Conservation (phyloP, 495 filamentous ascomycete genomes). For the Pyrenopolyporus hunteri region DNA sequence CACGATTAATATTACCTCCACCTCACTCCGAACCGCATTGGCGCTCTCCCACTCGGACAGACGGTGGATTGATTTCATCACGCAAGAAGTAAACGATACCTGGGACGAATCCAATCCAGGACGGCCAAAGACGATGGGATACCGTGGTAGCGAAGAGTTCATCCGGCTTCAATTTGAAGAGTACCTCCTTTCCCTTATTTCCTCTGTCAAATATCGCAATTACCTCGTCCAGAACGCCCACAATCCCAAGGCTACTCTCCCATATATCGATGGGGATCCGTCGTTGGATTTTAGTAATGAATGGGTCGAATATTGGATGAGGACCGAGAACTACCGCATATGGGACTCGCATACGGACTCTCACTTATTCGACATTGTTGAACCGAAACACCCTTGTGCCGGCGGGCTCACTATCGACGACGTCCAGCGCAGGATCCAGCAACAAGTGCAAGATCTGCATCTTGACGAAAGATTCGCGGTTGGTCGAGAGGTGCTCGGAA, state of each 20-base stretch:
- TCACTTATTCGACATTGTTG: slow-evolving; percentile 91
- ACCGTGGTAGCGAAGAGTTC: slow-evolving; percentile 96
- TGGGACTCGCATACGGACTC: slow-evolving; percentile 77
- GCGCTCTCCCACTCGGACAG: slow-evolving; percentile 83
- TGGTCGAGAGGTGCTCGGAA: slow-evolving; percentile 76
- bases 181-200: slow-evolving; percentile 87
- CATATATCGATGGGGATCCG: slow-evolving; percentile 83
- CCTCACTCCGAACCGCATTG: slow-evolving; percentile 78
- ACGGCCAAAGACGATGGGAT: slow-evolving; percentile 90
- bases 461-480: slow-evolving; percentile 82
- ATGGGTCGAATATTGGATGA: slow-evolving; percentile 79
- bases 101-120: slow-evolving; percentile 93
- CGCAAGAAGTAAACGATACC: slow-evolving; percentile 90
- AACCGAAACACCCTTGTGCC: slow-evolving; percentile 90
- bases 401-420: slow-evolving; percentile 96
- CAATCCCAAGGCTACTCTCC: slow-evolving; percentile 63
- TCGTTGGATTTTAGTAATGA: slow-evolving; percentile 78
- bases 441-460: slow-evolving; percentile 87
- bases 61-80: slow-evolving; percentile 95
- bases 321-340: slow-evolving; percentile 86
- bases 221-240: slow-evolving; percentile 68
- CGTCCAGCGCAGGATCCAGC: slow-evolving; percentile 85
- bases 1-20: slow-evolving; percentile 80
- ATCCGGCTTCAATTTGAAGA: slow-evolving; percentile 98
- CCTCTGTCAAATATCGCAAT: slow-evolving; percentile 86